These are phyloP conservation scores for Fusarium veterinarium DNA, from an alignment of 2,329 filamentous ascomycete genomes.

Conservation along the genomic window DNA sequence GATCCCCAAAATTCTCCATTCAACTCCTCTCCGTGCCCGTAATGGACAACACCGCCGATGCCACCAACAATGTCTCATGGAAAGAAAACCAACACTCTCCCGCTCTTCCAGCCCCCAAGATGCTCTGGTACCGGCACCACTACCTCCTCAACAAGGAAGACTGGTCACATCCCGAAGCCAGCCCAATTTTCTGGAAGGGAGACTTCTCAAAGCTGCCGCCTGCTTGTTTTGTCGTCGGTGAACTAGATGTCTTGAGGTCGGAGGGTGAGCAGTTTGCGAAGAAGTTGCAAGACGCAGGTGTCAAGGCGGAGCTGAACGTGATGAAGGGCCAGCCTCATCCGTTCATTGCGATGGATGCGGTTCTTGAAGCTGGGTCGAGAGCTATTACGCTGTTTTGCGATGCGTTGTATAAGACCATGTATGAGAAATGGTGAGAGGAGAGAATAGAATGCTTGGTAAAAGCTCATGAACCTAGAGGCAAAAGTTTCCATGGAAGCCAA, in stretches of 20 bases:
- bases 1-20: background rate
- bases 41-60: slow-evolving; percentile 10
- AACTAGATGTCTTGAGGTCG: background rate
- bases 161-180: background rate
- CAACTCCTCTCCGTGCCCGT: slow-evolving; percentile 20
- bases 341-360: slow-evolving; percentile 21
- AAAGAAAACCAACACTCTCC: slow-evolving; percentile 3
- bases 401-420: slow-evolving; percentile 7
- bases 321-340: slow-evolving; percentile 22
- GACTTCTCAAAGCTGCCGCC: slow-evolving; percentile 12
- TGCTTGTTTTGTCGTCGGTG: slow-evolving; percentile 17
- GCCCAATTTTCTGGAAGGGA: background rate
- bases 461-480: no score
- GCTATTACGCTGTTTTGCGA: slow-evolving; percentile 9
- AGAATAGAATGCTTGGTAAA: background rate
- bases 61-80: slow-evolving; percentile 3
- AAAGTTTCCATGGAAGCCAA: rapidly evolving
- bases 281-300: background rate
- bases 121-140: slow-evolving; percentile 17
- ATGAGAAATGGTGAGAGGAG: background rate
- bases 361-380: slow-evolving; percentile 6
- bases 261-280: slow-evolving; percentile 17
- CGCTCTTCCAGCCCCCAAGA: background rate
- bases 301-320: background rate
- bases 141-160: slow-evolving; percentile 1